These are phyloP conservation scores for Alternaria arbusti DNA, from an alignment of 2,329 filamentous ascomycete genomes.

Conservation along the genomic window DNA sequence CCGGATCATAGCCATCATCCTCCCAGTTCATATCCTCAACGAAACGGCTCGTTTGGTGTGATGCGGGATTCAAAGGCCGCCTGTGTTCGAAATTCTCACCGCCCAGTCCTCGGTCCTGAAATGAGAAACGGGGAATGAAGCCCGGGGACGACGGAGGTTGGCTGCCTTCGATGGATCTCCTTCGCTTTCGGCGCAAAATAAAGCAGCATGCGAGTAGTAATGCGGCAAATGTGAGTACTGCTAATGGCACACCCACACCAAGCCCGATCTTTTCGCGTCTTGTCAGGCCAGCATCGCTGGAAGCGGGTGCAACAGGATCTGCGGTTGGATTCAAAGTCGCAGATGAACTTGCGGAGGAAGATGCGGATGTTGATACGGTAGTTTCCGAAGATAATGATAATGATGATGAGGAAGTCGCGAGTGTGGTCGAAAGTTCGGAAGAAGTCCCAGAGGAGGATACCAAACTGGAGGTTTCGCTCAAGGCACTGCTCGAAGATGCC, in stretches of 20 bases:
- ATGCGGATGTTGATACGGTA: slow-evolving; percentile 1
- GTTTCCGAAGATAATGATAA: neutral
- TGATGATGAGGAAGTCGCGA: neutral
- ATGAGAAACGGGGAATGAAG: slow-evolving; percentile 46
- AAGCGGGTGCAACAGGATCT: slow-evolving; percentile 22
- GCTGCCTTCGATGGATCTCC: slow-evolving; percentile 29
- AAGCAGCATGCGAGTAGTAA: slow-evolving; percentile 34
- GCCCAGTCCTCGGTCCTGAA: slow-evolving; percentile 33
- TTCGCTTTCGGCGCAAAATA: slow-evolving; percentile 32
- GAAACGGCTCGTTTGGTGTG: slow-evolving; percentile 21
- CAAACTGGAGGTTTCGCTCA: neutral
- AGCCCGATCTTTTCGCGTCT: slow-evolving; percentile 41
- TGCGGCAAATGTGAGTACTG: slow-evolving; percentile 60
- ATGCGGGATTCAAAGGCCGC: slow-evolving; percentile 22
- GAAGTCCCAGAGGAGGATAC: neutral
- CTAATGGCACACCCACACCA: slow-evolving; percentile 59
- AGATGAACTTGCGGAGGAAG: slow-evolving; percentile 2
- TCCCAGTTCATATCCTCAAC: slow-evolving; percentile 33
- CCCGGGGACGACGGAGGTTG: slow-evolving; percentile 43
- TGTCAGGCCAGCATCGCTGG: slow-evolving; percentile 27
- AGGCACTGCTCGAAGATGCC: slow-evolving; percentile 1
- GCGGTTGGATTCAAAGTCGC: slow-evolving; percentile 18
- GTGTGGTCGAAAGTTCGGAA: neutral
- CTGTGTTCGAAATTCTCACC: slow-evolving; percentile 30
- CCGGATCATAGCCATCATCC: slow-evolving; percentile 36